Evolutionary conservation across 2,329 filamentous ascomycete genomes (phyloP), one percentile per base, ranked within the genome.

Genomic region (Seiridium cupressi): DNA sequence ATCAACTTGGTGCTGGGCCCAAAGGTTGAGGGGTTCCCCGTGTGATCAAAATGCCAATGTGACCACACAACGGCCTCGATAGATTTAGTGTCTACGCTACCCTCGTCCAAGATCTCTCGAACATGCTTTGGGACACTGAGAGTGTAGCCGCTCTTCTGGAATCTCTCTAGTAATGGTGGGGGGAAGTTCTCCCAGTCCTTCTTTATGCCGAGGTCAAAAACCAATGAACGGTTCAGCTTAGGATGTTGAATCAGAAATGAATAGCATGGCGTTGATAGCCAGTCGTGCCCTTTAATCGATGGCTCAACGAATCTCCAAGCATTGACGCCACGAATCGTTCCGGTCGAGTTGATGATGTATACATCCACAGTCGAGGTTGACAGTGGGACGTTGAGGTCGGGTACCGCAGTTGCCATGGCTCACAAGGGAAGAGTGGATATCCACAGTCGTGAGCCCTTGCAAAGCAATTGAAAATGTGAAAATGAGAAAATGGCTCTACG

Each of bases 41-140:
- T 74, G 62, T 82, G 80, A 65, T 83, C 80, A 68, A 78, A 79
- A 63, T 83, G 79, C 4, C 75, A 71, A 60, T 83, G 80, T 61
- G 74, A 77, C 18, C 79, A 68, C 35, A 82, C 72, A 4, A 82
- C 53, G 36, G 64, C 65, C 55, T 66, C 63, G 47, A 67, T 55
- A 5, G 55, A 56, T 56, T 54, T 55, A 2, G 61, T 60, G 44
- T 64, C 59, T 11, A 65, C 59, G 46, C 62, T 61, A 44, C 57
- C 67, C 3, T 59, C 63, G 51, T 66, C 64, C n/a, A 68, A 57
- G 38, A 68, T 67, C n/a, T 66, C 64, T 55, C 47, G 51, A 3
- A 69, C 67, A 38, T 68, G 59, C 31, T 62, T 66, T 4, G 64
- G 57, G 3, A 65, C 66, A 4, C 47, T 36, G 3, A 65, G 13